These are phyloP conservation scores for Psilocybe subaeruginosa DNA, from an alignment of 768 basidiomycete genomes.

Conservation along the genomic window DNA sequence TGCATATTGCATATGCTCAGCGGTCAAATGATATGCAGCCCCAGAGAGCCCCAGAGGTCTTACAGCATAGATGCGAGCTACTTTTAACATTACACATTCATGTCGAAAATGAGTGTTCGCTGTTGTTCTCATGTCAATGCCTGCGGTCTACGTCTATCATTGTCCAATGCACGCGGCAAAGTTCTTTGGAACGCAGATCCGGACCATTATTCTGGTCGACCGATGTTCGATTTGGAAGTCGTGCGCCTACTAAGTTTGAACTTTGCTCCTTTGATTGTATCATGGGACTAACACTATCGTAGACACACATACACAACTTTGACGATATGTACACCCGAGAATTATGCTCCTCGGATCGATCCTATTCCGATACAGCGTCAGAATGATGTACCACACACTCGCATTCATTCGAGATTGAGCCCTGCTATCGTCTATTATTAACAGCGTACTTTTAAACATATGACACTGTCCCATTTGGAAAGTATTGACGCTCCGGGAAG, in stretches of 20 bases:
- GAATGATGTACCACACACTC: background rate
- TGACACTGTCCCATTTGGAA: background rate
- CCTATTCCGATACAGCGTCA: background rate
- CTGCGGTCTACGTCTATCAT: too few relatives aligned
- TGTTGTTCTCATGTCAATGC: background rate
- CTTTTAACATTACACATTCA: background rate
- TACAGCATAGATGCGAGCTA: background rate
- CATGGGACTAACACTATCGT: background rate
- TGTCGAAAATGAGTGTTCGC: background rate
- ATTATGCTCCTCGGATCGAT: background rate
- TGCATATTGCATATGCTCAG: background rate
- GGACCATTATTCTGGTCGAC: background rate
- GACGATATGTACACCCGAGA: background rate
- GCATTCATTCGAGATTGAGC: background rate
- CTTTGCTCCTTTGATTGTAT: too few relatives aligned
- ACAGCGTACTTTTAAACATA: background rate
- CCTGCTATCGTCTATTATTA: background rate
- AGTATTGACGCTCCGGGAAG: constrained; percentile 1
- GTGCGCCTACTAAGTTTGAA: too few relatives aligned
- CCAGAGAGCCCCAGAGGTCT: background rate
- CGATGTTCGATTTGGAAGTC: too few relatives aligned
- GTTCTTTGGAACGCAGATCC: background rate
- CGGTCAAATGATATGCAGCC: background rate
- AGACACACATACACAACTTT: background rate
- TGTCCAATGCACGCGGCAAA: too few relatives aligned